Evolutionary conservation across 2,329 filamentous ascomycete species (phyloP), one percentile per base, ranked within the genome.

Genomic region (Alternaria brassicicola): DNA sequence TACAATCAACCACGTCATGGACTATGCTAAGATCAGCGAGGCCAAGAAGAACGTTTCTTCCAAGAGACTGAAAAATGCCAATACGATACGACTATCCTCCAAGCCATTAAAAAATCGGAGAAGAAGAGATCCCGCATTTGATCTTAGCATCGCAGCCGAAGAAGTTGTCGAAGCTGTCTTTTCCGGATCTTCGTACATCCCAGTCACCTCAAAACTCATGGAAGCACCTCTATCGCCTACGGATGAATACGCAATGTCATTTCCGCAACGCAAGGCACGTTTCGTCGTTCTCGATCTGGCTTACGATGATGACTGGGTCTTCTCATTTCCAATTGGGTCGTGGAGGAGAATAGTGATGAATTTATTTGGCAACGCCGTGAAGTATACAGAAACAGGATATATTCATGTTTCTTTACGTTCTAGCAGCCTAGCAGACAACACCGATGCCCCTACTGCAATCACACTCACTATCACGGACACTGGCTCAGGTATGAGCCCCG

Each of bases 301-400:
- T 9, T 52, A 52, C 25, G 64, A 68, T 31, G 39, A 67, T 3
- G 68, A 74, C 26, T 85, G 83, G 81, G 63, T 69, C 2, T 82
- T 81, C 19, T 70, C 61, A n/a, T 63, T 75, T 13, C 79, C 84
- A 0, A 58, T 69, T 7, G 75, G 76, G 0, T 67, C 73, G 4
- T 77, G 72, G 72, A 69, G 68, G 47, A 59, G 76, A 31, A 72
- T 76, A 17, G 64, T 78, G 15, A 76, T 77, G 73, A 78, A 77
- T 21, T 42, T 78, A 2, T 71, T 78, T 30, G 74, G 74, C 8
- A 78, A 78, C 50, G 71, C 76, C 0, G 19, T 78, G 21, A 78
- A 78, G 36, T 78, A 74, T 39, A 78, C 75, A 0, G 30, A 65
- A 7, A 63, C 67, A 2, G 76, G 75, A 2, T 68, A 71, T 15